A percentile compares a stretch with the other conserved stretches of the same genome.
These are phyloP conservation scores for Davidsoniella australis DNA, from an alignment of 2,329 filamentous ascomycete genomes.

Conservation along the genomic window DNA sequence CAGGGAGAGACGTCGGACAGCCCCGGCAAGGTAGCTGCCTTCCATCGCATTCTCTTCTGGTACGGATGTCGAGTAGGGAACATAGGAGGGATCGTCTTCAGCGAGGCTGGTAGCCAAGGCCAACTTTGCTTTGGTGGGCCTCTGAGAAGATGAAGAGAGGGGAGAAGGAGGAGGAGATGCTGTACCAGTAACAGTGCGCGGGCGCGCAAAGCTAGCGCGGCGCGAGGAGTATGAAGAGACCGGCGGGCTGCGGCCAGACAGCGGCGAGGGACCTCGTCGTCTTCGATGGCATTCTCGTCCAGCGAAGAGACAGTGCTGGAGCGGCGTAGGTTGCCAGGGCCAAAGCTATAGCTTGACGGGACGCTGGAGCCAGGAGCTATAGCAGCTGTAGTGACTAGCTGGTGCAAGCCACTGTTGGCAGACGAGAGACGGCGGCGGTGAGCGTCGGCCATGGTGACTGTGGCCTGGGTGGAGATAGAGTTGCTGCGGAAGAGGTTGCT, in stretches of 20 bases:
- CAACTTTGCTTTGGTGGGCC: slow-evolving; percentile 4
- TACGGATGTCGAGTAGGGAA: not conserved
- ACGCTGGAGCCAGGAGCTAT: slow-evolving; percentile 26
- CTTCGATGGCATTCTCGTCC: slow-evolving; percentile 59
- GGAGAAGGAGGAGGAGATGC: slow-evolving; percentile 4
- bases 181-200: slow-evolving; percentile 10
- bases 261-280: slow-evolving; percentile 36
- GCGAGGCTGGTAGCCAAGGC: slow-evolving; percentile 4
- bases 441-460: slow-evolving; percentile 31
- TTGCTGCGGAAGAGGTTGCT: slow-evolving; percentile 42
- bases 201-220: slow-evolving; percentile 10
- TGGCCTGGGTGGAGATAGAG: slow-evolving; percentile 29
- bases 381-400: not conserved
- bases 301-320: slow-evolving; percentile 52
- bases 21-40: slow-evolving; percentile 8
- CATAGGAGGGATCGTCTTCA: not conserved
- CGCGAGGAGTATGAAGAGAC: slow-evolving; percentile 5
- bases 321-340: slow-evolving; percentile 31
- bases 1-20: slow-evolving; percentile 10
- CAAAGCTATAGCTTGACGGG: slow-evolving; percentile 21
- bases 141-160: not conserved
- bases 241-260: slow-evolving; percentile 5
- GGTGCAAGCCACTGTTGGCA: slow-evolving; percentile 1
- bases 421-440: slow-evolving; percentile 43
- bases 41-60: not conserved